Conservation (phyloP, 2,329 filamentous ascomycete species). For the Talaromyces piceae region DNA sequence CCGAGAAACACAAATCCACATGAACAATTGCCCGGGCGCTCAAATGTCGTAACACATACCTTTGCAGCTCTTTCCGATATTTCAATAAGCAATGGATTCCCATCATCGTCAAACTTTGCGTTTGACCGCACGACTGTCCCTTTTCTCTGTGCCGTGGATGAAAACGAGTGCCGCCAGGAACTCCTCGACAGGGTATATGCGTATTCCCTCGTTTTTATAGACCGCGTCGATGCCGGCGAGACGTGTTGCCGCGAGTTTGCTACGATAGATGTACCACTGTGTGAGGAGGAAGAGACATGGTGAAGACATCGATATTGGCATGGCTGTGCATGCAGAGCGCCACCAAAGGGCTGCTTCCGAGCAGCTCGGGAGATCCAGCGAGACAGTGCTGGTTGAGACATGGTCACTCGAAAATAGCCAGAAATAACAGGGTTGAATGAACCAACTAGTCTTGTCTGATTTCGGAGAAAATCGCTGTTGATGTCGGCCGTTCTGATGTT, state of each 20-base stretch:
- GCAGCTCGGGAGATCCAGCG: not conserved
- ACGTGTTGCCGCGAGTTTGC: not conserved
- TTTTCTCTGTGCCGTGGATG: constrained; percentile 19
- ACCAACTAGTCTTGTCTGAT: not conserved
- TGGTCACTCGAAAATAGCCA: no score
- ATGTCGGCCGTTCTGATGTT: not conserved
- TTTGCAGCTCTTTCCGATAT: constrained; percentile 78
- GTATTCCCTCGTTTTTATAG: not conserved
- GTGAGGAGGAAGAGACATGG: no score
- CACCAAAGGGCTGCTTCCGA: not conserved
- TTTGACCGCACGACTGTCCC: constrained; percentile 51
- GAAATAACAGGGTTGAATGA: no score
- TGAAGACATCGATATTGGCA: not conserved
- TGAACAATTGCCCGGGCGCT: not conserved
- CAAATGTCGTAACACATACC: constrained; percentile 41
- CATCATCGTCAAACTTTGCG: constrained; percentile 71
- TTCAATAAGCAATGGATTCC: constrained; percentile 72
- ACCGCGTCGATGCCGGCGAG: not conserved
- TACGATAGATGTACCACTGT: not conserved
- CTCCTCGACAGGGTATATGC: not conserved
- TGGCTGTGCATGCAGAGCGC: not conserved
- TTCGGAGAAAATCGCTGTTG: constrained; percentile 1
- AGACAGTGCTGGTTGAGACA: not conserved
- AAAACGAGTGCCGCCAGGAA: constrained; percentile 21
- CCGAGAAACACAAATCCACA: not conserved